phyloP scores from a whole-genome alignment of 2,329 filamentous ascomycete species.

The Aspergillus piperis region DNA sequence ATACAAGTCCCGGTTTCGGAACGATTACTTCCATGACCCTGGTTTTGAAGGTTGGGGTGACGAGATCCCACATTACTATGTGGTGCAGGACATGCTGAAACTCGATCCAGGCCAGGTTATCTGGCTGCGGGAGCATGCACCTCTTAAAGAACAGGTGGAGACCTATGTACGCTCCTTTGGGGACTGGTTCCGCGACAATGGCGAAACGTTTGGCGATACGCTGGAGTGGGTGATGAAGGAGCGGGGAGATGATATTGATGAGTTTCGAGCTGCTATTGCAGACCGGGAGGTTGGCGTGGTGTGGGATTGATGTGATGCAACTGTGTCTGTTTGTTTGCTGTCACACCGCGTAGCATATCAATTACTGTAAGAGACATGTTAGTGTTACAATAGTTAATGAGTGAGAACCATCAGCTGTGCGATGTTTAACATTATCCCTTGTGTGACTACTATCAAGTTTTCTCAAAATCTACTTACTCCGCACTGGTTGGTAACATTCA shows the following conservation, averaged over 20 bases:
- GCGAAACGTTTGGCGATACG: slow-evolving; percentile 63
- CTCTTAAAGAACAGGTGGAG: slow-evolving; percentile 60
- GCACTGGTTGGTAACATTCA: too few species aligned
- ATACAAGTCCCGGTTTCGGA: slow-evolving; percentile 50
- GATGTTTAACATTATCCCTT: background rate
- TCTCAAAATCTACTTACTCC: too few species aligned
- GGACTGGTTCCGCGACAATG: slow-evolving; percentile 65
- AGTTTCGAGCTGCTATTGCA: slow-evolving; percentile 35
- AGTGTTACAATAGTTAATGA: background rate
- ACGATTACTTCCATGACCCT: slow-evolving; percentile 53
- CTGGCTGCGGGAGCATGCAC: slow-evolving; percentile 58
- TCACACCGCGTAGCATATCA: background rate
- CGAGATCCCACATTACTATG: slow-evolving; percentile 64
- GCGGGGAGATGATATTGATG: slow-evolving; percentile 54
- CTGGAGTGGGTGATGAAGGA: slow-evolving; percentile 58
- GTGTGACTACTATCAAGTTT: too few species aligned
- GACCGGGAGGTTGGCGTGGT: slow-evolving; percentile 37
- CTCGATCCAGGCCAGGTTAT: slow-evolving; percentile 62
- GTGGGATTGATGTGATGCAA: slow-evolving; percentile 15
- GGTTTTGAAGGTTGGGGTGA: slow-evolving; percentile 66
- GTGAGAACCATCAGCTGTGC: background rate
- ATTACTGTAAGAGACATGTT: background rate
- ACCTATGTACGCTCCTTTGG: slow-evolving; percentile 54
- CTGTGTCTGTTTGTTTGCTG: background rate
- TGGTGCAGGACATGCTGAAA: slow-evolving; percentile 66